Percentiles rank a stretch among this genome's conserved stretches.
These are phyloP conservation scores for Xerocomellus dryophilus DNA, from an alignment of 768 basidiomycete species.

Conservation along the genomic window DNA sequence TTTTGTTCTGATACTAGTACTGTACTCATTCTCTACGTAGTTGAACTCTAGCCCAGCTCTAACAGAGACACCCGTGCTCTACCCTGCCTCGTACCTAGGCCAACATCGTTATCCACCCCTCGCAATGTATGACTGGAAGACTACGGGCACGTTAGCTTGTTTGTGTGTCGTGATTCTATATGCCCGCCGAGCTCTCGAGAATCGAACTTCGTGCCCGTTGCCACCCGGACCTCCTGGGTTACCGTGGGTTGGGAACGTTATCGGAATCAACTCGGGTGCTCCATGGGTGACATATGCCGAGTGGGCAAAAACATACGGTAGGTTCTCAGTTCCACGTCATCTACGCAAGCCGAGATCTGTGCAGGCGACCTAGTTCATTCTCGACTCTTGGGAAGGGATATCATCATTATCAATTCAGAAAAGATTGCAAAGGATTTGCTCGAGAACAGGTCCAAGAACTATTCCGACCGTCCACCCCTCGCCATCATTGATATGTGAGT, in stretches of 20 bases:
- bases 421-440: slow-evolving; percentile 5
- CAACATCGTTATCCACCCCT: no score
- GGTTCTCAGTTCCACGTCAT: not conserved
- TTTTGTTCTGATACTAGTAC: no score
- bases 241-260: slow-evolving; percentile 7
- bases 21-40: no score
- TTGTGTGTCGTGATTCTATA: not conserved
- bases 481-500: not conserved
- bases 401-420: slow-evolving; percentile 14
- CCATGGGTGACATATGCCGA: slow-evolving; percentile 9
- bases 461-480: slow-evolving; percentile 10
- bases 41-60: no score
- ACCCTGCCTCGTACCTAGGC: no score
- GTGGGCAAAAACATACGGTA: slow-evolving; percentile 10
- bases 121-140: slow-evolving; percentile 4
- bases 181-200: not conserved
- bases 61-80: no score
- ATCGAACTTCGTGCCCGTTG: not conserved
- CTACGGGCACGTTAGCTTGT: not conserved
- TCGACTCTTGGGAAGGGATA: slow-evolving; percentile 2
- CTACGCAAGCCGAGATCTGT: not conserved
- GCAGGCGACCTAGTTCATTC: slow-evolving; percentile 6
- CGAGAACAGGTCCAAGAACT: slow-evolving; percentile 7
- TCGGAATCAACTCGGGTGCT: not conserved
- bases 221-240: slow-evolving; percentile 8